Evolutionary conservation across 768 basidiomycete species (phyloP).

Genomic region (Termitomyces sp.): DNA sequence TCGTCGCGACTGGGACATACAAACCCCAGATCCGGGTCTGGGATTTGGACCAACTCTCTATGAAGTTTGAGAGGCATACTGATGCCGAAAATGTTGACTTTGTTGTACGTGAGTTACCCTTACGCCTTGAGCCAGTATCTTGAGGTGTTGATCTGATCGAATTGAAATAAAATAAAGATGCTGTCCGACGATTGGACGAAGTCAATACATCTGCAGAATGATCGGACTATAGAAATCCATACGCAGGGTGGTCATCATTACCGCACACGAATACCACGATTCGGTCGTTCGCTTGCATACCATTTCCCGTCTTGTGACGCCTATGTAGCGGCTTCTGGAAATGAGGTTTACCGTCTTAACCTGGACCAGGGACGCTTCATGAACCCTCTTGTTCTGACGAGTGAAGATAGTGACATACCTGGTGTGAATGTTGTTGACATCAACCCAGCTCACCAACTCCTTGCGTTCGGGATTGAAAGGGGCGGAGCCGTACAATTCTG

Average conservation of each 20-base stretch:
- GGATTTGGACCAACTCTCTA: slow-evolving; percentile 87
- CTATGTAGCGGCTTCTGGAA: slow-evolving; percentile 76
- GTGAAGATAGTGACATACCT: slow-evolving; percentile 46
- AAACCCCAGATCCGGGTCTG: slow-evolving; percentile 97
- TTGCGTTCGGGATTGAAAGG: slow-evolving; percentile 86
- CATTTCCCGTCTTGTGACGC: slow-evolving; percentile 93
- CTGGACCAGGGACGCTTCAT: slow-evolving; percentile 94
- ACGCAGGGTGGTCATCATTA: slow-evolving; percentile 93
- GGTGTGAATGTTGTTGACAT: slow-evolving; percentile 92
- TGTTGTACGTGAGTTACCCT: slow-evolving; percentile 67
- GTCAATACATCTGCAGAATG: slow-evolving; percentile 92
- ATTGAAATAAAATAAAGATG: slow-evolving; percentile 43
- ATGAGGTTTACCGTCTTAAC: slow-evolving; percentile 89
- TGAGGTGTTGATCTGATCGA: slow-evolving; percentile 2
- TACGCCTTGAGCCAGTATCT: slow-evolving; percentile 7
- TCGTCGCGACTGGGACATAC: slow-evolving; percentile 92
- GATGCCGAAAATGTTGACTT: slow-evolving; percentile 99
- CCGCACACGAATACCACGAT: slow-evolving; percentile 88
- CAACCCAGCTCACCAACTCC: slow-evolving; percentile 87
- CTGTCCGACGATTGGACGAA: slow-evolving; percentile 99
- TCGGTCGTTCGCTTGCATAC: slow-evolving; percentile 89
- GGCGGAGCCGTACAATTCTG: slow-evolving; percentile 89
- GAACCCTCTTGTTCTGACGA: slow-evolving; percentile 62
- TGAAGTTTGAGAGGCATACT: slow-evolving; percentile 94
- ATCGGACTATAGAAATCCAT: slow-evolving; percentile 92